Evolutionary conservation across 2,329 filamentous ascomycete species (phyloP).

Genomic region (Volutella citrinella): DNA sequence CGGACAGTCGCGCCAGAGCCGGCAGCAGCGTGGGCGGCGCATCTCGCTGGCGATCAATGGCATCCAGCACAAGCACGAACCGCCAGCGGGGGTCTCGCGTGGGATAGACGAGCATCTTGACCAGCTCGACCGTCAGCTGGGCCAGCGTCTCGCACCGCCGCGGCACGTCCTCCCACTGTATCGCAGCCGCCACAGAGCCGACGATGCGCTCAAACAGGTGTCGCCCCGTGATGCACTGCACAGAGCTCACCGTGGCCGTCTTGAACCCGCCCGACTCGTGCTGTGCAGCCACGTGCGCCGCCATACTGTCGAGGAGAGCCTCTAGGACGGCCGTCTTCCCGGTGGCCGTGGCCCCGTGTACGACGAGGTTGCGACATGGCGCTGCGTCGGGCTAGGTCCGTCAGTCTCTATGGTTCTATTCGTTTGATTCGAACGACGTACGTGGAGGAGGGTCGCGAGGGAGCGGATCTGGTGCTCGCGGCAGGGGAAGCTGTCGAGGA

Average conservation of each 20-base stretch:
- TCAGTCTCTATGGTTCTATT: no score
- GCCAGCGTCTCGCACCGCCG: conserved; percentile 77
- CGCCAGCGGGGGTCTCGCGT: conserved; percentile 42
- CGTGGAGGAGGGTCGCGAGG: conserved; percentile 52
- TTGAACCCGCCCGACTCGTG: conserved; percentile 35
- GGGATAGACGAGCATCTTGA: conserved; percentile 54
- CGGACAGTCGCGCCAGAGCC: conserved; percentile 76
- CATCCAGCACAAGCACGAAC: conserved; percentile 84
- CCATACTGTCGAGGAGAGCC: conserved; percentile 36
- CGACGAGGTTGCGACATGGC: conserved; percentile 69
- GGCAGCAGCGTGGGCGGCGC: conserved; percentile 74
- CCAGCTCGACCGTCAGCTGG: conserved; percentile 70
- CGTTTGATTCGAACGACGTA: no score
- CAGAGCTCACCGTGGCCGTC: conserved; percentile 63
- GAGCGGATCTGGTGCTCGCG: conserved; percentile 58
- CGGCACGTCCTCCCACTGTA: conserved; percentile 47
- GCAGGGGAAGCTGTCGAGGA: conserved; percentile 52
- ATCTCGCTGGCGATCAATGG: conserved; percentile 80
- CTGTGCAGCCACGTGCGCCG: conserved; percentile 13
- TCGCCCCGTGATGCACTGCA: conserved; percentile 74
- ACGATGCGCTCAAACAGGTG: conserved; percentile 74
- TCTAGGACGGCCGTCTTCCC: conserved; percentile 75
- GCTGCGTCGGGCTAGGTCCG: conserved; percentile 63
- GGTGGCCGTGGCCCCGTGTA: conserved; percentile 83
- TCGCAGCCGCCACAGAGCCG: conserved; percentile 52